Evolutionary conservation across 352 stramenopile species (phyloP).

Genomic region (Phytophthora boehmeriae): DNA sequence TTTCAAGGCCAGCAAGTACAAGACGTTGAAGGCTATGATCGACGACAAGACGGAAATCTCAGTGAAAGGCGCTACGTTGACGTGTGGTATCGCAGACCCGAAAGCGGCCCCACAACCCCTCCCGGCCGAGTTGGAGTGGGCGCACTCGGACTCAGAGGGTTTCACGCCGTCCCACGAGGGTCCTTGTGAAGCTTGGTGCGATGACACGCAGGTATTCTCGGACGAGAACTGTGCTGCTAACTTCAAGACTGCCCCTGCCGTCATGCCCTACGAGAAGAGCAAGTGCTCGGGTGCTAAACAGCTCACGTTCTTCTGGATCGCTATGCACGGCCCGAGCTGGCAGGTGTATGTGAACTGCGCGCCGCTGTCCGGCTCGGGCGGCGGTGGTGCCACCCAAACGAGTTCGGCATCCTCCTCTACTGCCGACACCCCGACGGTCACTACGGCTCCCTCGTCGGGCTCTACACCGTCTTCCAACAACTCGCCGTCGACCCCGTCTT

Average conservation of each 20-base stretch:
- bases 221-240: slow-evolving; percentile 34
- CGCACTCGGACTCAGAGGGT: slow-evolving; percentile 14
- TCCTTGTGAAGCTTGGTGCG: slow-evolving; percentile 42
- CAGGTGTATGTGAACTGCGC: slow-evolving; percentile 6
- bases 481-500: slow-evolving; percentile 3
- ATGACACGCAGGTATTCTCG: slow-evolving; percentile 30
- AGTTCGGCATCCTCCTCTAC: background rate
- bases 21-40: slow-evolving; percentile 7
- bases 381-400: background rate
- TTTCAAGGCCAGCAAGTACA: slow-evolving; percentile 10
- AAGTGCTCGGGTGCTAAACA: slow-evolving; percentile 22
- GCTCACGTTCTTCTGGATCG: slow-evolving; percentile 32
- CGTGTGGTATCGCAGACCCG: slow-evolving; percentile 15
- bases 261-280: slow-evolving; percentile 26
- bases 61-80: background rate
- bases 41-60: slow-evolving; percentile 1
- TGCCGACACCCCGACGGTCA: background rate
- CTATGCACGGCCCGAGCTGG: slow-evolving; percentile 2
- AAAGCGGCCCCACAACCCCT: slow-evolving; percentile 15
- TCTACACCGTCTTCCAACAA: background rate
- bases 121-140: slow-evolving; percentile 20
- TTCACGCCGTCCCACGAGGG: slow-evolving; percentile 34
- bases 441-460: background rate
- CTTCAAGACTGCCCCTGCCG: slow-evolving; percentile 20
- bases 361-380: background rate